Percentiles rank a stretch among this genome's conserved stretches.
These are phyloP conservation scores for Tolypocladium ovalisporum DNA, from an alignment of 2,329 filamentous ascomycete species.

Conservation along the genomic window DNA sequence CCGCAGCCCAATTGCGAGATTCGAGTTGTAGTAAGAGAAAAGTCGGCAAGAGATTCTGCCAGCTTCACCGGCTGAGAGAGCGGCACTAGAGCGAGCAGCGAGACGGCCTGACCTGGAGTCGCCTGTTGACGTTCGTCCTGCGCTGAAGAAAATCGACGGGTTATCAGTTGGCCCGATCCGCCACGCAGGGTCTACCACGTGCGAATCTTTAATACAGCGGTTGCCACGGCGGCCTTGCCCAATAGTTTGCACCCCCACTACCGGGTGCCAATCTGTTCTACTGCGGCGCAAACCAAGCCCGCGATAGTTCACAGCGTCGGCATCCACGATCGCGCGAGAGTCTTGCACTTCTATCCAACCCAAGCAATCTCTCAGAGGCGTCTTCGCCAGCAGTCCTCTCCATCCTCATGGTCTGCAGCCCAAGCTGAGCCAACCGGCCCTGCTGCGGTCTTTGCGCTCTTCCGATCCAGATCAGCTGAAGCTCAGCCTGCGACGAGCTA, in stretches of 20 bases:
- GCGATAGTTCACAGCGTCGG: not conserved
- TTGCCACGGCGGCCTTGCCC: not conserved
- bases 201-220: not conserved
- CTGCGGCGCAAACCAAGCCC: not conserved
- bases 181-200: not conserved
- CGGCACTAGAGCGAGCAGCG: not conserved
- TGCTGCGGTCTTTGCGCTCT: not conserved
- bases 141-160: not conserved
- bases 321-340: not conserved
- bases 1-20: not conserved
- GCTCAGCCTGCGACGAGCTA: not conserved
- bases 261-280: not conserved
- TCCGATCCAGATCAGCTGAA: not conserved
- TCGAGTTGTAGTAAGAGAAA: not conserved
- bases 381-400: no score
- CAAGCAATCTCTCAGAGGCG: not conserved
- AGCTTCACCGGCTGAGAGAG: not conserved
- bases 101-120: not conserved
- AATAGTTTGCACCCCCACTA: not conserved
- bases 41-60: not conserved
- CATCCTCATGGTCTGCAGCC: conserved; percentile 10
- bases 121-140: not conserved
- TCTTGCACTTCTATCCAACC: not conserved
- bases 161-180: not conserved
- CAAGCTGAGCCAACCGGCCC: conserved; percentile 19